phyloP scores from a whole-genome alignment of 2,329 filamentous ascomycete genomes.

The Apiospora sp. region DNA sequence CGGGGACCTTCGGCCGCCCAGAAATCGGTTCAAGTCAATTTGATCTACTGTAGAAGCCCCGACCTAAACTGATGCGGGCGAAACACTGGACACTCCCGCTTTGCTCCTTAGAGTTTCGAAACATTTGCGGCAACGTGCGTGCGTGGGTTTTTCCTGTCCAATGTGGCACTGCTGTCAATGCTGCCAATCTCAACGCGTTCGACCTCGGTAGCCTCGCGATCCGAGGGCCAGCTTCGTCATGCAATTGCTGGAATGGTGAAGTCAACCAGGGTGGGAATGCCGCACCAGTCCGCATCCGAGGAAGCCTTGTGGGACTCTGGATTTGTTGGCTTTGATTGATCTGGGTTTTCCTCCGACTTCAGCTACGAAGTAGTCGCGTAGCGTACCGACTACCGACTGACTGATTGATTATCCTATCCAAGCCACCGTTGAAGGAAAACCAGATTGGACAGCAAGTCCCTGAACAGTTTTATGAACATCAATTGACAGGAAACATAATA shows the following conservation, averaged over 20 bases:
- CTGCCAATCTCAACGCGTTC: neutral
- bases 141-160: neutral
- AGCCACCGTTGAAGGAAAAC: neutral
- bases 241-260: neutral
- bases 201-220: slow-evolving; percentile 7
- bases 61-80: neutral
- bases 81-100: slow-evolving; percentile 18
- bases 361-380: neutral
- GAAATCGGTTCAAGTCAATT: neutral
- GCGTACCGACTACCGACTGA: neutral
- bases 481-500: neutral
- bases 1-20: neutral
- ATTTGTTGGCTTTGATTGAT: neutral
- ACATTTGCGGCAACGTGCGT: slow-evolving; percentile 11
- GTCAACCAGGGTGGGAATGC: neutral
- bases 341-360: neutral
- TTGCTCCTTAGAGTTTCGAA: slow-evolving; percentile 16
- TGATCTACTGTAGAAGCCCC: neutral
- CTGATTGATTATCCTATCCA: too few species aligned
- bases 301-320: neutral
- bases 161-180: neutral
- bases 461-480: neutral
- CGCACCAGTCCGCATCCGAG: slow-evolving; percentile 16
- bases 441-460: neutral
- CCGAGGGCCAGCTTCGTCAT: slow-evolving; percentile 12